These are phyloP conservation scores for Amphicarpaea edgeworthii DNA, from an alignment of 306 rosid species.

Conservation along the genomic window DNA sequence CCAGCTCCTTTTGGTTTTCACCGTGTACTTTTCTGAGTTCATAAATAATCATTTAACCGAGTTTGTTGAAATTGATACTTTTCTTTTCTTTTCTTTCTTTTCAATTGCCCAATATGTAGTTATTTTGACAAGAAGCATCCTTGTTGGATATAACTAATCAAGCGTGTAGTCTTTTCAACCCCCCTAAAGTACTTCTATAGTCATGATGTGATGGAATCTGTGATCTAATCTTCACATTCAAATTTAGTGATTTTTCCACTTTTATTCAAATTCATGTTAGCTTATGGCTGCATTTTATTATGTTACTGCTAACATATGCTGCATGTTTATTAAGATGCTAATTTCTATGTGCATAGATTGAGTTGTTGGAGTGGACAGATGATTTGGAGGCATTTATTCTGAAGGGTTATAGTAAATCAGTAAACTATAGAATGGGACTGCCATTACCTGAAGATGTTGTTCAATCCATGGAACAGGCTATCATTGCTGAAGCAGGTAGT, in stretches of 20 bases:
- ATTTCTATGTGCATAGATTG: slow-evolving; percentile 53
- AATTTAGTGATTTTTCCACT: too few relatives aligned
- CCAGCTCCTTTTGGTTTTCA: slow-evolving; percentile 29
- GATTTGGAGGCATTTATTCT: slow-evolving; percentile 76
- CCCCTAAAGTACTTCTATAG: slow-evolving; percentile 64
- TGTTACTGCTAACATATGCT: background rate
- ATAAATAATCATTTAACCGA: background rate
- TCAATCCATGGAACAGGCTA: slow-evolving; percentile 81
- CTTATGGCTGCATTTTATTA: too few relatives aligned
- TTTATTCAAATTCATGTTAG: too few relatives aligned
- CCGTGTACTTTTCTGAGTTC: slow-evolving; percentile 17
- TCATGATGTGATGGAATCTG: background rate
- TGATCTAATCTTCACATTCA: slow-evolving; percentile 1
- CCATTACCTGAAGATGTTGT: slow-evolving; percentile 83
- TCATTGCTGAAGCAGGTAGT: slow-evolving; percentile 77
- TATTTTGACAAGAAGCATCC: slow-evolving; percentile 85
- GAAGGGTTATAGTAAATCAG: slow-evolving; percentile 88
- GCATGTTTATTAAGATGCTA: slow-evolving; percentile 41
- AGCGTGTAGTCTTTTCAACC: slow-evolving; percentile 82
- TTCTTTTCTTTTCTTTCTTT: slow-evolving; percentile 16
- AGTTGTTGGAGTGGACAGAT: slow-evolving; percentile 90
- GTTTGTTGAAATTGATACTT: slow-evolving; percentile 29
- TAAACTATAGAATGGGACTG: slow-evolving; percentile 87
- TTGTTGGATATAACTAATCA: slow-evolving; percentile 80
- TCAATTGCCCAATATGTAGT: slow-evolving; percentile 36